Conservation (phyloP, 2,329 filamentous ascomycete genomes). For the Aspergillus sp. region DNA sequence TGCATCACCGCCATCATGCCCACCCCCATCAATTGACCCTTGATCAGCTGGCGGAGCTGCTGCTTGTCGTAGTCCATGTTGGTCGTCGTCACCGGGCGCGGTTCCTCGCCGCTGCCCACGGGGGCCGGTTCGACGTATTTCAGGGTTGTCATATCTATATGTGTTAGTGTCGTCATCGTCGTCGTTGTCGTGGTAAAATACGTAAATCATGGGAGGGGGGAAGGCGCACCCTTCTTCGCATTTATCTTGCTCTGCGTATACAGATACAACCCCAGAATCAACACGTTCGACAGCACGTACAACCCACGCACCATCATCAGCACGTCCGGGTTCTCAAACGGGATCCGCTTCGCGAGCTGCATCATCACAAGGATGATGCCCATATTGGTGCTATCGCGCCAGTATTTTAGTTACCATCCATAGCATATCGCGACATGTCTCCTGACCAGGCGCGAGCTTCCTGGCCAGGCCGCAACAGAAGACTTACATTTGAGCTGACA, state of each 20-base stretch:
- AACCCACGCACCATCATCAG: conserved; percentile 56
- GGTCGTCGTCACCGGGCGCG: conserved; percentile 93
- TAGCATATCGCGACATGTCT: too few relatives aligned
- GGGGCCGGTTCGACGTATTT: conserved; percentile 97
- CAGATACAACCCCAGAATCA: conserved; percentile 77
- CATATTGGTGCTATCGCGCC: conserved; percentile 65
- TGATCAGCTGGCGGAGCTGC: conserved; percentile 78
- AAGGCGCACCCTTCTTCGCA: conserved; percentile 78
- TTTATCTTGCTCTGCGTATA: conserved; percentile 81
- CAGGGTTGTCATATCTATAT: conserved; percentile 81
- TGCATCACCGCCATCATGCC: conserved; percentile 99
- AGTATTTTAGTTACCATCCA: background rate
- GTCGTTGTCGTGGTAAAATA: background rate
- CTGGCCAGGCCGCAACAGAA: too few relatives aligned
- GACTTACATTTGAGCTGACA: conserved; percentile 58
- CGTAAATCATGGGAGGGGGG: background rate
- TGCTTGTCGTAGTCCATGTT: conserved; percentile 86
- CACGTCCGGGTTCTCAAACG: conserved; percentile 78
- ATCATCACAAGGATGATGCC: conserved; percentile 95
- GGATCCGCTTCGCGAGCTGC: conserved; percentile 93
- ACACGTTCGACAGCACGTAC: conserved; percentile 64
- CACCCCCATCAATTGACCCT: conserved; percentile 87
- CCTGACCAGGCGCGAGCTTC: too few relatives aligned
- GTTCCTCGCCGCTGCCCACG: conserved; percentile 88
- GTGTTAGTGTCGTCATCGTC: background rate